Evolutionary conservation across 169 alveolate species (phyloP).

Genomic region (Babesia bigemina): DNA sequence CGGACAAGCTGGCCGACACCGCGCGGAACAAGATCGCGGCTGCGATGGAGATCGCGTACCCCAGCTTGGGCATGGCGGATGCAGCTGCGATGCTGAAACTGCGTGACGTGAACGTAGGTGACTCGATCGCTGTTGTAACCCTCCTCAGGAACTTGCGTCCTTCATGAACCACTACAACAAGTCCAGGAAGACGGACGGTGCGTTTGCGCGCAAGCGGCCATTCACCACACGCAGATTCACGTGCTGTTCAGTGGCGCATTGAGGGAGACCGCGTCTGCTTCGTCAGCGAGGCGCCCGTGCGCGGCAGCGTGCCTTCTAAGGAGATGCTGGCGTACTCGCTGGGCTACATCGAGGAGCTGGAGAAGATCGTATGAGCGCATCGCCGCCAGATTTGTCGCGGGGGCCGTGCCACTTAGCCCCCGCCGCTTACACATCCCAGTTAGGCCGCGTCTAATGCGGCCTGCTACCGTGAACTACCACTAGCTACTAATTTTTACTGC

Average conservation of each 20-base stretch:
- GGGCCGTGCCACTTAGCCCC: too few relatives aligned
- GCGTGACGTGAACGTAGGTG: constrained; percentile 47
- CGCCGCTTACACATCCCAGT: too few relatives aligned
- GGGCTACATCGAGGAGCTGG: constrained; percentile 40
- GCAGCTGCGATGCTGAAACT: constrained; percentile 62
- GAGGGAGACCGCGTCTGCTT: constrained; percentile 35
- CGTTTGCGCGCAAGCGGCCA: background rate
- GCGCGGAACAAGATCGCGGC: constrained; percentile 73
- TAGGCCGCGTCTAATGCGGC: background rate
- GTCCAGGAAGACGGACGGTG: constrained; percentile 42
- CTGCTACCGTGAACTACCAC: background rate
- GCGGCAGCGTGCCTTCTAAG: constrained; percentile 48
- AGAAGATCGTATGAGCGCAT: constrained; percentile 48
- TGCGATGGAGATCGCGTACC: constrained; percentile 70
- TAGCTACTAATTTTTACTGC: constrained; percentile 5
- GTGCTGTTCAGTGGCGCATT: constrained; percentile 45
- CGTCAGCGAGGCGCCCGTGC: constrained; percentile 17
- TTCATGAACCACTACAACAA: constrained; percentile 61
- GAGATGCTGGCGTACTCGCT: constrained; percentile 54
- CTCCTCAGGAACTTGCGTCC: constrained; percentile 32
- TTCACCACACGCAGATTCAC: constrained; percentile 6
- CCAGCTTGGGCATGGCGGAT: constrained; percentile 37
- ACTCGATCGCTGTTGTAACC: background rate
- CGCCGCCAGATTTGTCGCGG: too few relatives aligned
- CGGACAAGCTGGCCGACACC: constrained; percentile 61